Percentiles rank a stretch among this genome's conserved stretches.
These are phyloP conservation scores for Silene vulgaris DNA, from an alignment of 179 eudicot genomes.

Conservation along the genomic window DNA sequence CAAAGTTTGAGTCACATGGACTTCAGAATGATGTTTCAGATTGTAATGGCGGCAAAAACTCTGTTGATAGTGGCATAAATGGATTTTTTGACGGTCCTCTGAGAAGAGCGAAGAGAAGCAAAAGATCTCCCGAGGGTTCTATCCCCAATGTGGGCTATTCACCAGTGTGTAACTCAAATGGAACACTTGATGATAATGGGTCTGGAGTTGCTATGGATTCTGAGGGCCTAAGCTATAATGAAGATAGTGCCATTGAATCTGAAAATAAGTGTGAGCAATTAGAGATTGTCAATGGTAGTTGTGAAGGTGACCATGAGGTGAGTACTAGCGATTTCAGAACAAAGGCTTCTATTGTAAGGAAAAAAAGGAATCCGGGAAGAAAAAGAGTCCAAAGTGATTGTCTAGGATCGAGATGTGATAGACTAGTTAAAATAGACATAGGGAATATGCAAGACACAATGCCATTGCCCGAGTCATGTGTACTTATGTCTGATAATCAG, in stretches of 20 bases:
- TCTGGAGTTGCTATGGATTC: constrained; percentile 63
- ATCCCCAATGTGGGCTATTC: constrained; percentile 38
- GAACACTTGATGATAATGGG: constrained; percentile 52
- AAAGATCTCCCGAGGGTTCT: constrained; percentile 49
- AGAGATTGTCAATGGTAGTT: constrained; percentile 36
- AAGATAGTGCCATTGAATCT: constrained; percentile 53
- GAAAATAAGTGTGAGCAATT: constrained; percentile 39
- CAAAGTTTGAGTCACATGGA: constrained; percentile 38
- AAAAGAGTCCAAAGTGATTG: constrained; percentile 50
- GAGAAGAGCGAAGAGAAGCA: constrained; percentile 55
- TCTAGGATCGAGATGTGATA: constrained; percentile 31
- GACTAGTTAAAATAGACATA: constrained; percentile 29
- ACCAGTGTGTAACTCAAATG: constrained; percentile 46
- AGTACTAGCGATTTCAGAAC: constrained; percentile 51
- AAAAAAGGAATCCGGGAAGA: constrained; percentile 79
- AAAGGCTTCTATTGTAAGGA: constrained; percentile 46
- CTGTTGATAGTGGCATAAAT: constrained; percentile 32
- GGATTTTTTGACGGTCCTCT: constrained; percentile 44
- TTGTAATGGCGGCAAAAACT: constrained; percentile 29
- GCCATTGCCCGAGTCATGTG: constrained; percentile 28
- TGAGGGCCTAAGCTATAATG: constrained; percentile 50
- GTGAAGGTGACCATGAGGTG: constrained; percentile 45
- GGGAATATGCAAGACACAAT: constrained; percentile 25
- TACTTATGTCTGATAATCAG: constrained; percentile 24
- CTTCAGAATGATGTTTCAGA: constrained; percentile 34